Base-by-base conservation (phyloP, 768 basidiomycete species). In the Lactarius tabidus region DNA sequence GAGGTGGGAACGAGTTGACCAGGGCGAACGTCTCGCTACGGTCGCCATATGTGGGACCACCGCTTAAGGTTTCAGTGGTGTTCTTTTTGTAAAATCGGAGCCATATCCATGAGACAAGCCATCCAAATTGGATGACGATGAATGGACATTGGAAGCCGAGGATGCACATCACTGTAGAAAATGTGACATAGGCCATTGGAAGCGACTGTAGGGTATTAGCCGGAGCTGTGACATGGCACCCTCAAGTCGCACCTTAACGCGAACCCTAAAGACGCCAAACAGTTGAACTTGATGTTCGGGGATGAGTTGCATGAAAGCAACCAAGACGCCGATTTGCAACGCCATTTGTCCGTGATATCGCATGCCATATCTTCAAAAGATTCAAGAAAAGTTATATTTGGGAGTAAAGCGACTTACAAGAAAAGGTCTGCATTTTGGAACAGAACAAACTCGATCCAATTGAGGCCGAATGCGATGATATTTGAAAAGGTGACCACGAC, bases 271-370 rank as follows among this genome's bases (percentile, higher is more conserved):
- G 54, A 93, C 77, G 38, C 95, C 94, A 65, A 98, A 80, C 20
- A 98, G 72, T 75, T 98, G 97, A 17, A 99, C 88, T 76, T 98
- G 96, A 72, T 99, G 95, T 76, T 99, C 97, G 36, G 96, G 96
- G 70, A 98, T 98, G 61, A 97, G 77, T 75, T 99, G 97, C 4
- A 95, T 98, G 77, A 98, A 98, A 7, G 95, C 96, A 61, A 99
- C 97, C 39, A 99, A 80, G 67, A 95, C 80, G 2, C 88, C 89
- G 58, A 88, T 88, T 72, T 97, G 93, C 23, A 99, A 80, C 6
- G 93, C 90, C 83, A 91, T 93, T 76, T 95, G 90, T 51, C 97
- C 97, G 71, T 91, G 93, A 73, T 96, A 97, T 53, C 84, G 80
- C 84, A 92, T 89, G 41, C 88, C 92, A 76, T 90, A 93, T 52